Evolutionary conservation across 2,329 filamentous ascomycete species (phyloP).

Genomic region (Balansia obtecta): DNA sequence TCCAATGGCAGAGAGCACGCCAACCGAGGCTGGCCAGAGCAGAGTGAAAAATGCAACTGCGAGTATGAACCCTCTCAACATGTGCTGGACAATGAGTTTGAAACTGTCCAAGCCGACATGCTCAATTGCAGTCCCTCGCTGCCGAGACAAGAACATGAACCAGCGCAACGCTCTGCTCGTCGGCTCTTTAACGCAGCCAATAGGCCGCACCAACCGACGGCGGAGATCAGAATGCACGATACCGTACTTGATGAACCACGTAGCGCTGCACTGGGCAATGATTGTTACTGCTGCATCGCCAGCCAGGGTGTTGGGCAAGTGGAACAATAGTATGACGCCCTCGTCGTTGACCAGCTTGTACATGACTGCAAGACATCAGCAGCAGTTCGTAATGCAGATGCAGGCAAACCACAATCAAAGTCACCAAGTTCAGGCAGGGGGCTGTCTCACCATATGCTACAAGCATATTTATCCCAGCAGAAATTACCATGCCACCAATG

Average conservation of each 20-base stretch:
- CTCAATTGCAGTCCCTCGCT: background rate
- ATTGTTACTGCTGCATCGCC: conserved; percentile 32
- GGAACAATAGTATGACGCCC: background rate
- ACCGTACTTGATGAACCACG: conserved; percentile 36
- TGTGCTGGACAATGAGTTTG: conserved; percentile 15
- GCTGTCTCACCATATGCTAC: background rate
- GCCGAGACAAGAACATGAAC: conserved; percentile 26
- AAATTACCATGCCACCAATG: background rate
- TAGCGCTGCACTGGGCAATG: conserved; percentile 36
- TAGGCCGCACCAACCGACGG: conserved; percentile 30
- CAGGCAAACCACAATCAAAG: no score
- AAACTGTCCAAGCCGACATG: background rate
- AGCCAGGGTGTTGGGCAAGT: background rate
- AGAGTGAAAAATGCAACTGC: conserved; percentile 26
- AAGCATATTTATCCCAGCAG: background rate
- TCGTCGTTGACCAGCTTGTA: background rate
- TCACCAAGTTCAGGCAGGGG: background rate
- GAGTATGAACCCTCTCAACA: conserved; percentile 15
- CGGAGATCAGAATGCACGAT: conserved; percentile 36
- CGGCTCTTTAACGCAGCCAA: conserved; percentile 31
- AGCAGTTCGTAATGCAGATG: background rate
- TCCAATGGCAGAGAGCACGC: conserved; percentile 28
- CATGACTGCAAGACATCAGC: conserved; percentile 1
- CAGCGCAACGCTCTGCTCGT: conserved; percentile 23
- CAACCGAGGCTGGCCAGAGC: conserved; percentile 31